Conservation (phyloP, 208 protist genomes). For the Crithidia fasciculata region DNA sequence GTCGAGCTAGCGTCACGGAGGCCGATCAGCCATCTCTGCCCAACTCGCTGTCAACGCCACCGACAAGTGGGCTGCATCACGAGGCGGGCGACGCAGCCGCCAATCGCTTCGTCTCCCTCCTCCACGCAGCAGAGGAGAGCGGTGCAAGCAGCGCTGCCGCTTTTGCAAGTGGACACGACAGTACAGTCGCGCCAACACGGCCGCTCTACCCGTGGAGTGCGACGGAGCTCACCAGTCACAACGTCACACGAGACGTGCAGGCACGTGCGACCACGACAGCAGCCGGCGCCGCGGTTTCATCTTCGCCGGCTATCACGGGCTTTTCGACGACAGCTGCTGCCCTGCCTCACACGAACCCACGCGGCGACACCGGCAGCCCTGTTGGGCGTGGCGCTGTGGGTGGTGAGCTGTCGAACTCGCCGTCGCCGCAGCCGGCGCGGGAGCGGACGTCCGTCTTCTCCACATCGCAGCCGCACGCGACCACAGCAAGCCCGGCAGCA, state of each 20-base stretch:
- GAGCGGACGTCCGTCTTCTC: background rate
- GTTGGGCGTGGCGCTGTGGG: background rate
- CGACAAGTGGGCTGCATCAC: background rate
- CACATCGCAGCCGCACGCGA: background rate
- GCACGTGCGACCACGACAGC: background rate
- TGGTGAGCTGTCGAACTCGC: background rate
- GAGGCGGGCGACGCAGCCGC: background rate
- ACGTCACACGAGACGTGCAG: background rate
- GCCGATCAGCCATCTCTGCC: background rate
- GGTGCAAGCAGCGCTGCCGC: background rate
- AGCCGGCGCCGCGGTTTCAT: too few species aligned
- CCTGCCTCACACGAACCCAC: background rate
- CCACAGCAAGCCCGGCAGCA: background rate
- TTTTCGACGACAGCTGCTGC: background rate
- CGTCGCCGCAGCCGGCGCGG: background rate
- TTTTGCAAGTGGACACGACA: background rate
- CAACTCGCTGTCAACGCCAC: background rate
- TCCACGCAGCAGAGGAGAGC: background rate
- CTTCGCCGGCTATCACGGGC: too few species aligned
- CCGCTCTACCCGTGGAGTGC: conserved; percentile 12
- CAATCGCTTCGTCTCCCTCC: background rate
- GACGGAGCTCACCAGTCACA: background rate
- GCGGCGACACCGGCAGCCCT: background rate
- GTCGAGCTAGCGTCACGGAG: background rate
- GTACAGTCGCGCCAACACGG: background rate